Conservation (phyloP, 176 grass and related monocot species). For the Lolium rigidum region DNA sequence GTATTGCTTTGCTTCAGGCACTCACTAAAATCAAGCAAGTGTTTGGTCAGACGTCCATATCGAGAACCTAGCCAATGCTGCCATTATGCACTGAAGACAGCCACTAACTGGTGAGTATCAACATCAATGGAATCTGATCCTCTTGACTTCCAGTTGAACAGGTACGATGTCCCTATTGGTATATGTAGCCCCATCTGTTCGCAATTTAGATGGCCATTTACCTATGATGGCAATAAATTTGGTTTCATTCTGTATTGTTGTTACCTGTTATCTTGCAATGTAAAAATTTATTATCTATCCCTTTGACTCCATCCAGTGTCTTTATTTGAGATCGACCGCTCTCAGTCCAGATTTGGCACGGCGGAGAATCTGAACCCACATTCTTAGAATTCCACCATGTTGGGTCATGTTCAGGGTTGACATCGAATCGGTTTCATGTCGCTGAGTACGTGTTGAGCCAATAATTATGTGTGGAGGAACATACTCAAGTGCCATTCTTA, state of each 20-base stretch:
- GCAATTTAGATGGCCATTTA: background rate
- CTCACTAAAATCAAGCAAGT: constrained; percentile 25
- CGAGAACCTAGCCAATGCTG: constrained; percentile 37
- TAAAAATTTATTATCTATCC: background rate
- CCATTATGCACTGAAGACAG: constrained; percentile 30
- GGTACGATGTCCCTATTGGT: constrained; percentile 16
- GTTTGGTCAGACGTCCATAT: constrained; percentile 53
- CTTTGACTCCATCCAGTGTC: background rate
- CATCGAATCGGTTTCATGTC: constrained; percentile 26
- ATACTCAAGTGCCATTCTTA: constrained; percentile 47
- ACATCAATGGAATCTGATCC: constrained; percentile 48
- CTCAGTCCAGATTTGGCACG: background rate
- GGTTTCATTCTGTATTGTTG: background rate
- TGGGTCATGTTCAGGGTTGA: background rate
- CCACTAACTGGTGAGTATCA: constrained; percentile 48
- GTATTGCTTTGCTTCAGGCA: constrained; percentile 33
- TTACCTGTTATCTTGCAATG: background rate
- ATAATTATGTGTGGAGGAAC: constrained; percentile 24
- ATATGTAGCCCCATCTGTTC: background rate
- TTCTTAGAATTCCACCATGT: background rate
- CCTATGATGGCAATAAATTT: background rate
- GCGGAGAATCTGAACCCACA: background rate
- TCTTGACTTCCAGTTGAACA: constrained; percentile 40
- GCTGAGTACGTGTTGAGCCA: background rate
- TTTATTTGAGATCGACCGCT: background rate